These are phyloP conservation scores for Exophiala sp. DNA, from an alignment of 2,329 filamentous ascomycete genomes.

Conservation along the genomic window DNA sequence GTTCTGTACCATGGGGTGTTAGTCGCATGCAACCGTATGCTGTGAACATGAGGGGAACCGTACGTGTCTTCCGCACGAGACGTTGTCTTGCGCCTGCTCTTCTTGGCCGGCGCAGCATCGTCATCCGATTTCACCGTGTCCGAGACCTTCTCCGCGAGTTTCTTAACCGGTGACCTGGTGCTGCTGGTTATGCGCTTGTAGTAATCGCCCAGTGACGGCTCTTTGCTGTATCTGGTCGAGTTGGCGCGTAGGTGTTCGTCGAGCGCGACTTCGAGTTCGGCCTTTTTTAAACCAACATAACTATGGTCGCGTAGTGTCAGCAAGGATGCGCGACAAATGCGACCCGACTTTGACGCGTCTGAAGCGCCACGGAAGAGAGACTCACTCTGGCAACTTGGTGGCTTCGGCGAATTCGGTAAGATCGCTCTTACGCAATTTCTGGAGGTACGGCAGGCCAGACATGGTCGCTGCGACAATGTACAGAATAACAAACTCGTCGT, in stretches of 20 bases:
- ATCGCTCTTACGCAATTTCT: constrained; percentile 74
- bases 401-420: constrained; percentile 67
- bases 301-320: constrained; percentile 27
- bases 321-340: constrained; percentile 13
- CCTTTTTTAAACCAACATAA: constrained; percentile 24
- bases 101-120: constrained; percentile 33
- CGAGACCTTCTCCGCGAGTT: constrained; percentile 34
- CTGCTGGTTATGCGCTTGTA: constrained; percentile 60
- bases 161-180: constrained; percentile 57
- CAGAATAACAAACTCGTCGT: neutral
- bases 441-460: constrained; percentile 65
- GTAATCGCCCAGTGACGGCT: constrained; percentile 65
- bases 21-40: constrained; percentile 23
- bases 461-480: constrained; percentile 42
- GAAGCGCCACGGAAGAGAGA: neutral
- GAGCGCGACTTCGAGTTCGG: constrained; percentile 60
- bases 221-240: constrained; percentile 56
- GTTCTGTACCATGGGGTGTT: constrained; percentile 15
- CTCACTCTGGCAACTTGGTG: constrained; percentile 55
- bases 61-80: constrained; percentile 33
- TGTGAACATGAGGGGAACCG: constrained; percentile 27
- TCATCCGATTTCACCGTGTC: constrained; percentile 38
- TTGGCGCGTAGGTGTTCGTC: constrained; percentile 69
- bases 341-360: constrained; percentile 17
- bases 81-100: constrained; percentile 27